A percentile compares a stretch with the other conserved stretches of the same genome.
Conservation (phyloP, 805 yeast species). For the Debaryomyces castellii region DNA sequence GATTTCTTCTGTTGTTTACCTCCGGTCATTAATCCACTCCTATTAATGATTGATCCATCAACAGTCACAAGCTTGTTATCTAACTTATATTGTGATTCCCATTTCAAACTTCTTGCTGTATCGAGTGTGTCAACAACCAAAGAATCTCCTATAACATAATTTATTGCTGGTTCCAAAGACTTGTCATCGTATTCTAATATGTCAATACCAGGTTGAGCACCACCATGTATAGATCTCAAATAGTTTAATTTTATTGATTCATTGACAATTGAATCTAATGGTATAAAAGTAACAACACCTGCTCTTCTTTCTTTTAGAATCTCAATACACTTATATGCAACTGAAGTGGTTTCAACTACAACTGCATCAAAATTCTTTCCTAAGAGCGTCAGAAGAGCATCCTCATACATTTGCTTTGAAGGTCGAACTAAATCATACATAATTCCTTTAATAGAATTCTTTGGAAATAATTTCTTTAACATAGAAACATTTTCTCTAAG, state of each 20-base stretch:
- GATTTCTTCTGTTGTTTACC: slow-evolving; percentile 56
- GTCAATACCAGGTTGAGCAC: slow-evolving; percentile 71
- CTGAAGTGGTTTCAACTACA: slow-evolving; percentile 68
- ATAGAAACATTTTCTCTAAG: slow-evolving; percentile 71
- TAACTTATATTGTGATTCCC: slow-evolving; percentile 50
- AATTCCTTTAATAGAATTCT: slow-evolving; percentile 75
- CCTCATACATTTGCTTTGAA: slow-evolving; percentile 64
- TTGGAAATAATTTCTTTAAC: slow-evolving; percentile 69
- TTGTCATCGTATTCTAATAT: slow-evolving; percentile 65
- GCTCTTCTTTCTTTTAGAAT: slow-evolving; percentile 80
- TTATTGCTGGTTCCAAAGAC: slow-evolving; percentile 70
- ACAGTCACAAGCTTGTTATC: slow-evolving; percentile 72
- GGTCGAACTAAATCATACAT: slow-evolving; percentile 81
- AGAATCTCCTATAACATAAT: slow-evolving; percentile 76
- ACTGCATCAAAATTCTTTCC: slow-evolving; percentile 82
- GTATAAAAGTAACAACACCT: slow-evolving; percentile 86
- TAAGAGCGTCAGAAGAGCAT: slow-evolving; percentile 72
- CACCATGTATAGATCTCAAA: slow-evolving; percentile 51
- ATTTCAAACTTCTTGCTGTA: slow-evolving; percentile 69
- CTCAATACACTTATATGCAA: slow-evolving; percentile 75
- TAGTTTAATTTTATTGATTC: slow-evolving; percentile 53
- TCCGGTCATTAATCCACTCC: slow-evolving; percentile 91
- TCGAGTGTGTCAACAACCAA: slow-evolving; percentile 71
- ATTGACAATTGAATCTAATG: slow-evolving; percentile 69
- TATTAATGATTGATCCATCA: slow-evolving; percentile 82